Conservation (phyloP, 805 yeast genomes). For the Jamesozyma jinghongensis region DNA sequence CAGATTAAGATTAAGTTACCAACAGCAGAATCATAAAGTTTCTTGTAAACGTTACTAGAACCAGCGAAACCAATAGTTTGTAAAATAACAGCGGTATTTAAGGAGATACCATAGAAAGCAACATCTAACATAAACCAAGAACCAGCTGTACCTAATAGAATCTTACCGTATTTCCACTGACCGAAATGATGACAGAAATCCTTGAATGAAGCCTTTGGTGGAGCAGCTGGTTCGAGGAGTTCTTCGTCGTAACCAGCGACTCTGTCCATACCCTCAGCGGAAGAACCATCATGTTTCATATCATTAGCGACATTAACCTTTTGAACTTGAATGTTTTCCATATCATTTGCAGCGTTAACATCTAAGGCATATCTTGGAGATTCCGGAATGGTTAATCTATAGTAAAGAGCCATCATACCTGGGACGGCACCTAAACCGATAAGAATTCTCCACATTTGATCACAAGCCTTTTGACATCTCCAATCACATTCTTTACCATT, state of each 20-base stretch:
- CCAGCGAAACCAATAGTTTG: slow-evolving; percentile 79
- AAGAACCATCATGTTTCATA: slow-evolving; percentile 32
- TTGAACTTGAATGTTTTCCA: neutral
- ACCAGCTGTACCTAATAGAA: slow-evolving; percentile 81
- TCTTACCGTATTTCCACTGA: slow-evolving; percentile 82
- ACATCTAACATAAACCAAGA: slow-evolving; percentile 88
- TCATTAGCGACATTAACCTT: slow-evolving; percentile 20
- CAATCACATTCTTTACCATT: slow-evolving; percentile 52
- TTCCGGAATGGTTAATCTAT: slow-evolving; percentile 89
- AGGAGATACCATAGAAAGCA: slow-evolving; percentile 82
- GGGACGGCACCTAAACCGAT: slow-evolving; percentile 89
- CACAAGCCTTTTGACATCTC: slow-evolving; percentile 67
- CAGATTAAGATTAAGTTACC: slow-evolving; percentile 89
- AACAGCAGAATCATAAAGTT: slow-evolving; percentile 69
- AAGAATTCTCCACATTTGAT: slow-evolving; percentile 90
- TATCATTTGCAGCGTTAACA: slow-evolving; percentile 36
- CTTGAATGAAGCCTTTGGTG: slow-evolving; percentile 73
- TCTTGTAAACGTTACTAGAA: slow-evolving; percentile 55
- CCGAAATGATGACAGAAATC: slow-evolving; percentile 69
- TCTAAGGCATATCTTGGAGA: slow-evolving; percentile 88
- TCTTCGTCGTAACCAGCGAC: neutral
- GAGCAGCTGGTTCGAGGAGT: slow-evolving; percentile 20
- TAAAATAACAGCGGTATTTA: slow-evolving; percentile 72
- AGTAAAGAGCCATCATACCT: slow-evolving; percentile 74
- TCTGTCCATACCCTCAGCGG: slow-evolving; percentile 25